A percentile compares a stretch with the other conserved stretches of the same genome.
phyloP scores from a whole-genome alignment of 257 asterid species.

The Cruciata laevipes region DNA sequence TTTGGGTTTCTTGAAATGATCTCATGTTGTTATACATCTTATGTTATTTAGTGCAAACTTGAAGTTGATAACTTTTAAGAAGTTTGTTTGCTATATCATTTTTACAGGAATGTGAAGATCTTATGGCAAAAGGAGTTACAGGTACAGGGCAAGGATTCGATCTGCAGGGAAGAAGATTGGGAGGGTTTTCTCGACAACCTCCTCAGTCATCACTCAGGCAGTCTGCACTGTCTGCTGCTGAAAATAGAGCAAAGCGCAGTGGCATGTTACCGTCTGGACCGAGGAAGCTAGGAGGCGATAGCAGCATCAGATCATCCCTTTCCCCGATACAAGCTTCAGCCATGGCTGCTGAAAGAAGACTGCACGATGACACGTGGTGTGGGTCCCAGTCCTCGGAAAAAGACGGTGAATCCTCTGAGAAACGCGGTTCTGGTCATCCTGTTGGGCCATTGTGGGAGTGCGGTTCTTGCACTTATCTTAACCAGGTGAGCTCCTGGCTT shows the following conservation, averaged over 20 bases:
- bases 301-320: constrained; percentile 50
- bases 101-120: constrained; percentile 69
- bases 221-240: constrained; percentile 60
- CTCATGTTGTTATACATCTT: no score
- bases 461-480: constrained; percentile 50
- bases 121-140: constrained; percentile 60
- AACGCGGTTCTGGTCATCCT: background rate
- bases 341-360: constrained; percentile 92
- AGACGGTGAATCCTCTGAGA: constrained; percentile 34
- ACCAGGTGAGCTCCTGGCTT: constrained; percentile 36
- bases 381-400: constrained; percentile 48
- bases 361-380: constrained; percentile 76
- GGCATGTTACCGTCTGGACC: constrained; percentile 54
- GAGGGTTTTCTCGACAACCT: constrained; percentile 72
- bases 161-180: constrained; percentile 68
- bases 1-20: background rate
- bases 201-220: constrained; percentile 50
- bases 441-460: constrained; percentile 51
- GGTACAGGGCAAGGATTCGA: constrained; percentile 82
- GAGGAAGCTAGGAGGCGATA: constrained; percentile 65
- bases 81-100: background rate
- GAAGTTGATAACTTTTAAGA: background rate
- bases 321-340: constrained; percentile 87
- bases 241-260: constrained; percentile 43
- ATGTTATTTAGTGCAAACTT: background rate